These are phyloP conservation scores for Symbiodinium natans DNA, from an alignment of 73 alveolate species.

Conservation along the genomic window DNA sequence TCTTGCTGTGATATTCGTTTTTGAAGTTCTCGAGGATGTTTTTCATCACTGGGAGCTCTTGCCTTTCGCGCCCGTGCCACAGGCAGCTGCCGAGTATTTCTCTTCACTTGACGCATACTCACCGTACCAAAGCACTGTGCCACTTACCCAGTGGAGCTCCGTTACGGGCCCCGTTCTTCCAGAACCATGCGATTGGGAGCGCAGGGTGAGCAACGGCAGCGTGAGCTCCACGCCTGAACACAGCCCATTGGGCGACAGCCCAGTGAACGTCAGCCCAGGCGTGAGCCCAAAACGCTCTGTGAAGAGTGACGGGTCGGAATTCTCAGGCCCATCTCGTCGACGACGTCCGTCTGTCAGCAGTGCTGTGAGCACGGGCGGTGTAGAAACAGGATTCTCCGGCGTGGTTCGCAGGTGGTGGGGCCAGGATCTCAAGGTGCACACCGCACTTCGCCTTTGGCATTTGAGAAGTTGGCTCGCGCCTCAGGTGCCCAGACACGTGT, in stretches of 20 bases:
- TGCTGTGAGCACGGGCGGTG: neutral
- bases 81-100: neutral
- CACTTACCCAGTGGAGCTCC: neutral
- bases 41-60: neutral
- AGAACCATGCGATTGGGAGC: too few species aligned
- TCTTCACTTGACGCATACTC: neutral
- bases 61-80: neutral
- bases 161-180: too few species aligned
- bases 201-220: too few species aligned
- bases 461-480: neutral
- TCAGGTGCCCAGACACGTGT: neutral
- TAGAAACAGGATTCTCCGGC: neutral
- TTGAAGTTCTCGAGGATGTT: neutral
- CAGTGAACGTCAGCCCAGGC: too few species aligned
- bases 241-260: too few species aligned
- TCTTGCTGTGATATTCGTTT: neutral
- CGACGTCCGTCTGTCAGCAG: neutral
- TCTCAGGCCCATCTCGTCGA: too few species aligned
- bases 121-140: neutral
- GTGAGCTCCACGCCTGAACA: too few species aligned
- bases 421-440: slow-evolving; percentile 5
- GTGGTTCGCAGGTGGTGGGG: slow-evolving; percentile 2
- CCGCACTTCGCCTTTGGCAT: neutral
- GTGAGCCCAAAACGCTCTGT: too few species aligned
- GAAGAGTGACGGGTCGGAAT: too few species aligned